Conservation (phyloP, 768 basidiomycete genomes). For the Lactifluus hygrophoroides region DNA sequence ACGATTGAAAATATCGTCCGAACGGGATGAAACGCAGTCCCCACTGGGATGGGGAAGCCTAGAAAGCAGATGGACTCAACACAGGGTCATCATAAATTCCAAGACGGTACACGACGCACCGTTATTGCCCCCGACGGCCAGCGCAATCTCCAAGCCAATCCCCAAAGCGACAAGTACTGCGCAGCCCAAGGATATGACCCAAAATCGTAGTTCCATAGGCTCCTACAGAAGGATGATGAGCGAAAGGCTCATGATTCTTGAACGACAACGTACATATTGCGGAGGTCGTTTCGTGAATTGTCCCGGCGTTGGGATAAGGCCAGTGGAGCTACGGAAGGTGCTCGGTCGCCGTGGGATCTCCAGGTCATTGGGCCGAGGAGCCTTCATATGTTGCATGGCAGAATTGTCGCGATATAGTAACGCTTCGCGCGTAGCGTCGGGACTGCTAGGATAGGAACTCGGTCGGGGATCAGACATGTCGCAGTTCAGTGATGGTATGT, state of each 20-base stretch:
- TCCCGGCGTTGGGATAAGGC: slow-evolving; percentile 4
- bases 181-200: no score
- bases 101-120: slow-evolving; percentile 1
- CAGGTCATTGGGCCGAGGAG: not conserved
- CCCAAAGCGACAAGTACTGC: not conserved
- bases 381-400: not conserved
- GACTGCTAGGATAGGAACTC: no score
- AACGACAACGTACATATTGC: no score
- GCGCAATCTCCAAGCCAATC: not conserved
- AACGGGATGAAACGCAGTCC: slow-evolving; percentile 41
- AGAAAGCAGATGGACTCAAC: not conserved
- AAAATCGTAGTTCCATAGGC: no score
- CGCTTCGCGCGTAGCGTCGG: no score
- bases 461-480: no score
- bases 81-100: no score
- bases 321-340: slow-evolving; percentile 1
- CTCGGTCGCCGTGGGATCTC: not conserved
- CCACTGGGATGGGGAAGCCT: slow-evolving; percentile 47
- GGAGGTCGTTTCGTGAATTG: not conserved
- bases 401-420: not conserved
- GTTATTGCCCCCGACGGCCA: not conserved
- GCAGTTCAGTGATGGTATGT: no score
- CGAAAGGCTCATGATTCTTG: no score
- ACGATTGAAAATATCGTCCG: slow-evolving; percentile 39
- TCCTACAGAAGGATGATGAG: no score